These are phyloP conservation scores for Ophiostoma himal-ulmi DNA, from an alignment of 2,329 filamentous ascomycete genomes.

Conservation along the genomic window DNA sequence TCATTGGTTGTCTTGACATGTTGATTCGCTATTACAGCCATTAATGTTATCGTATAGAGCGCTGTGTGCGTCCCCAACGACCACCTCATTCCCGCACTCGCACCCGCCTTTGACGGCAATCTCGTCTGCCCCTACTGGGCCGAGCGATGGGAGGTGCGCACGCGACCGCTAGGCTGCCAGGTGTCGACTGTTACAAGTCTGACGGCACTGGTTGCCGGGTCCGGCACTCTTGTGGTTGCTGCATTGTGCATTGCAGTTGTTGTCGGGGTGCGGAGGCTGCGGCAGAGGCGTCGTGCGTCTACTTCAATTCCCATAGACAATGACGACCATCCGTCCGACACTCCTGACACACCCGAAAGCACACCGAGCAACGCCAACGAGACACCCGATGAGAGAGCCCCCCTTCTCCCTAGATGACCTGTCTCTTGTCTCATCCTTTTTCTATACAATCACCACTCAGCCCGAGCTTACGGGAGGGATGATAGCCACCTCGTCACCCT, in stretches of 20 bases:
- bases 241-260: background rate
- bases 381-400: background rate
- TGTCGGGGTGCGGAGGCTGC: background rate
- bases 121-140: constrained; percentile 49
- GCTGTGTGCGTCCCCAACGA: constrained; percentile 42
- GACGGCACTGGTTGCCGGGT: constrained; percentile 26
- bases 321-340: background rate
- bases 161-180: constrained; percentile 37
- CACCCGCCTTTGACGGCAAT: constrained; percentile 43
- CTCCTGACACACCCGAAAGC: too few relatives aligned
- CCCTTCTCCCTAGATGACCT: background rate
- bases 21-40: background rate
- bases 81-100: constrained; percentile 41
- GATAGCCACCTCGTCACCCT: constrained; percentile 78
- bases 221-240: background rate
- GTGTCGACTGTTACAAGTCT: constrained; percentile 40
- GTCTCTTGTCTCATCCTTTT: background rate
- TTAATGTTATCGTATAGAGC: background rate
- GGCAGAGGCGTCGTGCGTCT: background rate
- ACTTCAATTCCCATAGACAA: background rate
- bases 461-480: constrained; percentile 86
- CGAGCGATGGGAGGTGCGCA: constrained; percentile 41
- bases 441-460: constrained; percentile 39
- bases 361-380: background rate
- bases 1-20: background rate